Evolutionary conservation across 495 filamentous ascomycete genomes (phyloP).

Genomic region (Aspergillus baeticus): DNA sequence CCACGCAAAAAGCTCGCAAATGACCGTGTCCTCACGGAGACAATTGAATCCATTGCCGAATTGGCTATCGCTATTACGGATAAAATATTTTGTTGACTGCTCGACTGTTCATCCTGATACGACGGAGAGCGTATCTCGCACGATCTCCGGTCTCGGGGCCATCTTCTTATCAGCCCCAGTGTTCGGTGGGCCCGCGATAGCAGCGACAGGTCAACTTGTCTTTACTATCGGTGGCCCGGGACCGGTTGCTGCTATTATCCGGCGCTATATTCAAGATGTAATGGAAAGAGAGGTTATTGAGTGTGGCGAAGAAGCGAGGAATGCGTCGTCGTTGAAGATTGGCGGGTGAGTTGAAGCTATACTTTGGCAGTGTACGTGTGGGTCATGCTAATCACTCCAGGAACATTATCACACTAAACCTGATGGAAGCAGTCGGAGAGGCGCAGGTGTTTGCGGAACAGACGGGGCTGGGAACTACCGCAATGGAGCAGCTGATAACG

Average conservation of each 20-base stretch:
- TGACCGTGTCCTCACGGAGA: slow-evolving; percentile 12
- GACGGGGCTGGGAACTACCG: slow-evolving; percentile 46
- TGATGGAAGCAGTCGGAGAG: slow-evolving; percentile 52
- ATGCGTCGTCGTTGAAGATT: slow-evolving; percentile 45
- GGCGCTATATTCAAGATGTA: slow-evolving; percentile 19
- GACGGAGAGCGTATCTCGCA: slow-evolving; percentile 4
- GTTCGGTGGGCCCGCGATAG: slow-evolving; percentile 25
- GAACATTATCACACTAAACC: slow-evolving; percentile 46
- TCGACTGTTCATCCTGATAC: slow-evolving; percentile 28
- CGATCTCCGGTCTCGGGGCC: slow-evolving; percentile 13
- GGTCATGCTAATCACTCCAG: slow-evolving; percentile 12
- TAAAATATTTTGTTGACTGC: slow-evolving; percentile 29
- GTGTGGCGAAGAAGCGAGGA: slow-evolving; percentile 42
- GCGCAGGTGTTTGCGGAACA: slow-evolving; percentile 55
- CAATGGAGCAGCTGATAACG: slow-evolving; percentile 49
- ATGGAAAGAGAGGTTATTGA: slow-evolving; percentile 23
- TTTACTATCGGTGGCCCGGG: slow-evolving; percentile 19
- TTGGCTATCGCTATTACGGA: neutral
- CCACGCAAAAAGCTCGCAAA: neutral
- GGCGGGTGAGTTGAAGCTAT: slow-evolving; percentile 29
- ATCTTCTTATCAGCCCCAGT: slow-evolving; percentile 23
- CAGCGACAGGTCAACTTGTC: slow-evolving; percentile 21
- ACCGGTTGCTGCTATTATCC: slow-evolving; percentile 5
- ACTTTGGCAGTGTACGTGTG: no score
- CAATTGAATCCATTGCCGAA: slow-evolving; percentile 4